A percentile compares a stretch with the other conserved stretches of the same genome.
These are phyloP conservation scores for Ogataea trehaloabstinens DNA, from an alignment of 805 yeast genomes.

Conservation along the genomic window DNA sequence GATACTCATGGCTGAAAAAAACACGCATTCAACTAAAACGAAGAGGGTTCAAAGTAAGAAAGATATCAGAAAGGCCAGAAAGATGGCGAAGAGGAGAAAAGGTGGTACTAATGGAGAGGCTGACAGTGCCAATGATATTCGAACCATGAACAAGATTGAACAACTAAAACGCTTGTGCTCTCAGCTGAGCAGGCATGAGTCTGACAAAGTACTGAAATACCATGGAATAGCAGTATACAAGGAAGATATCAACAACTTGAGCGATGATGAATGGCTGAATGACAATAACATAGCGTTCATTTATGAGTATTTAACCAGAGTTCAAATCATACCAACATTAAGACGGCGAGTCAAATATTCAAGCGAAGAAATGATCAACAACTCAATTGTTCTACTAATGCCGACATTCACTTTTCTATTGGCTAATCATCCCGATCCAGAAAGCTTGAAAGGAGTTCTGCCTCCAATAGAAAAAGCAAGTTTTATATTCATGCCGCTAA, in stretches of 20 bases:
- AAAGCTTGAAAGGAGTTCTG: constrained; percentile 40
- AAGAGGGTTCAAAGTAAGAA: constrained; percentile 2
- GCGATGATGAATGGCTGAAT: constrained; percentile 70
- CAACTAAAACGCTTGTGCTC: background rate
- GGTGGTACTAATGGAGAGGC: no score
- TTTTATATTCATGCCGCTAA: constrained; percentile 66
- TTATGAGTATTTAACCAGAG: constrained; percentile 52
- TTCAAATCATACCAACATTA: constrained; percentile 26
- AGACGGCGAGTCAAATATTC: constrained; percentile 25
- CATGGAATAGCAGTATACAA: constrained; percentile 57
- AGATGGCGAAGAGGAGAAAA: constrained; percentile 9
- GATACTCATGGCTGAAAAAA: no score
- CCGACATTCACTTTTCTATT: constrained; percentile 68
- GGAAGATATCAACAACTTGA: constrained; percentile 55
- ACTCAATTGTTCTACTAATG: constrained; percentile 40
- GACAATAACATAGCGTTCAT: constrained; percentile 66
- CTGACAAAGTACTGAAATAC: constrained; percentile 42
- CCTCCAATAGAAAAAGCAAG: constrained; percentile 43
- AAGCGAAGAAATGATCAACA: constrained; percentile 22
- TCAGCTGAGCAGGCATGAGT: constrained; percentile 17
- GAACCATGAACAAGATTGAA: constrained; percentile 4
- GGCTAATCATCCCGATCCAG: constrained; percentile 47
- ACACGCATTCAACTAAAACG: no score
- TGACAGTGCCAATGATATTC: no score
- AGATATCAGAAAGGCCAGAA: constrained; percentile 12